Conservation (phyloP, 1,284 basidiomycete genomes). For the Cutaneotrichosporon spelunceum region DNA sequence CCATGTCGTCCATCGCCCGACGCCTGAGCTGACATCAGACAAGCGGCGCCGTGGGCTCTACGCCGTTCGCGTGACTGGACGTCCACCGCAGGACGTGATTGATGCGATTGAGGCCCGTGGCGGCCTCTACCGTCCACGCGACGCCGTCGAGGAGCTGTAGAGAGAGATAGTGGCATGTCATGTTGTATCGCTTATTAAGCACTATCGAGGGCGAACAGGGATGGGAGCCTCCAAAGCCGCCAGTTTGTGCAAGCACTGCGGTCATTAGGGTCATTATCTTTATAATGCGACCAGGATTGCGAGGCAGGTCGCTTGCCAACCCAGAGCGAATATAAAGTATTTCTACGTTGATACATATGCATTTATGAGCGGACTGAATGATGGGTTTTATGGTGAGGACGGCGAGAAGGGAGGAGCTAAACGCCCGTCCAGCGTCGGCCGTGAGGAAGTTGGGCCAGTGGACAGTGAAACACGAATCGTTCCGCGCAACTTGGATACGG, state of each 20-base stretch:
- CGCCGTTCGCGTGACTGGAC: slow-evolving; percentile 79
- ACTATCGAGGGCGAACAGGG: too few species aligned
- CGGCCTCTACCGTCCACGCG: slow-evolving; percentile 44
- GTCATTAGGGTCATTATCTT: too few species aligned
- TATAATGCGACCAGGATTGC: too few species aligned
- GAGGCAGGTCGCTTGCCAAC: too few species aligned
- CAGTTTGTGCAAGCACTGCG: too few species aligned
- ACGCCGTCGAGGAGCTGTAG: slow-evolving; percentile 42
- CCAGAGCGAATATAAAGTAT: too few species aligned
- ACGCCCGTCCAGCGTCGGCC: background rate
- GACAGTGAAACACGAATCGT: background rate
- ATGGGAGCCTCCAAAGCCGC: too few species aligned
- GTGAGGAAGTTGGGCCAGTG: background rate
- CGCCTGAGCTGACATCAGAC: slow-evolving; percentile 57
- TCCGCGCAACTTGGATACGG: background rate
- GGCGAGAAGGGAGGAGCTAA: background rate
- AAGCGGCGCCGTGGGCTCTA: slow-evolving; percentile 84
- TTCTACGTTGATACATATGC: background rate
- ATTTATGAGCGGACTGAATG: slow-evolving; percentile 3
- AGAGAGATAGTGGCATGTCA: background rate
- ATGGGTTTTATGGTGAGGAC: background rate
- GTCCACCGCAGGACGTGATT: slow-evolving; percentile 80
- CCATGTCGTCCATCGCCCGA: too few species aligned
- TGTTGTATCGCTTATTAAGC: background rate
- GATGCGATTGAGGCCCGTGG: slow-evolving; percentile 52